Base-by-base conservation (phyloP, 2,329 filamentous ascomycete species). In the Aspergillus sp. region DNA sequence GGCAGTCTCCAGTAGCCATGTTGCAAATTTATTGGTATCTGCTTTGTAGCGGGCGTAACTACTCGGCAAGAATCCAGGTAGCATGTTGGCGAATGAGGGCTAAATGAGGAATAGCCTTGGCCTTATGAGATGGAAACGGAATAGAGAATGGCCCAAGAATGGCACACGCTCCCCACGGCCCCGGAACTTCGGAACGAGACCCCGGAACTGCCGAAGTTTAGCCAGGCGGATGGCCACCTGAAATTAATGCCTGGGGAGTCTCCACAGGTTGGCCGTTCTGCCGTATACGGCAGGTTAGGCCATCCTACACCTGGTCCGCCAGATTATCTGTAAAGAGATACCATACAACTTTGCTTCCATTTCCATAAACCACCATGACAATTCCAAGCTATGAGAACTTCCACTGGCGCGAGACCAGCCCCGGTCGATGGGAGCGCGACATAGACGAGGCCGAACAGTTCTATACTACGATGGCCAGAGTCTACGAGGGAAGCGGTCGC, bases 361-460 rank as follows among this genome's bases (percentile, higher is more conserved):
- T 29, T 29, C 7, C 7, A 10, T 36, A 12, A 6, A 12, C 12
- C 36, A 42, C 14, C 36, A 42, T 42, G 36, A 42, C 36, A 16
- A 42, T 42, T 6, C 14, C 36, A 16, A 42, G 6, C 14, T 42
- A 42, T 42, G 36, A 42, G 16, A 1, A 16, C 16, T 6, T n/a
- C 6, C 16, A 42, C 36, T 42, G 36, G 36, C 16, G 36, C 5
- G 36, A 42, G 16, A 42, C 36, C 1, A 42, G 36, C 36, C 55
- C 59, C 6, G 51, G 58, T 3, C 61, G 67, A 14, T 71, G 67
- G 69, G 67, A 71, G 46, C 63, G 69, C 2, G 58, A 66, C 32
- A 65, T 76, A 9, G 78, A 81, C 31, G 78, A 81, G 57, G 68
- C 71, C 0, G 78, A 81, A 55, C 62, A 75, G 16, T 77, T 77